Evolutionary conservation across 345 rosid species (phyloP), one percentile per base, ranked within the genome.

Genomic region (Arabidopsis suecica): DNA sequence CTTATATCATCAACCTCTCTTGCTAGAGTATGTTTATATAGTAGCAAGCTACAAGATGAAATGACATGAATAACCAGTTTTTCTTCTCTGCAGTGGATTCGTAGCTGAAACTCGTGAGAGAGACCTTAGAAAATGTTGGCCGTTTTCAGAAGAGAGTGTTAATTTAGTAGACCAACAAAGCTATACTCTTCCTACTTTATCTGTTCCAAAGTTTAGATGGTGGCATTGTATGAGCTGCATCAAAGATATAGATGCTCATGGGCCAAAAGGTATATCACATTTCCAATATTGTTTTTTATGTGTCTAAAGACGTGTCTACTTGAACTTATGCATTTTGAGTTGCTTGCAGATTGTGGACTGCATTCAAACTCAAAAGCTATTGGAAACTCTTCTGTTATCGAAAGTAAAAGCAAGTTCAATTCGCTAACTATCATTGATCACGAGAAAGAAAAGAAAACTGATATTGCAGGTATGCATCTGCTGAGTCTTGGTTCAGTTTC

Each of bases 61-160:
- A 30, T 59, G 44, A 56, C 33, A 16, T 51, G 78, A 72, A 6
- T 45, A 13, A 16, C 16, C 51, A 61, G 28, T 47, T 25, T 62
- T 41, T 28, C 11, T 62, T 66, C 36, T 49, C 69, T 73, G 86
- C 89, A 93, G 98, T 68, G 89, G 85, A 37, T 87, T 75, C 79
- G 94, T 84, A 68, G 83, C 91, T 60, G 80, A 87, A 78, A 63
- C 74, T 33, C 85, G 91, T 25, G 80, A 76, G 22, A 80, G 63
- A 38, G 83, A 90, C 60, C 67, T 59, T 79, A 85, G 61, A 70
- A 71, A 76, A 49, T 82, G 88, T 63, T 86, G 86, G 88, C 96
- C 96, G 13, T 92, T 90, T 83, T 51, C 83, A 23, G 73, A 73
- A 61, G 82, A 86, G 70, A 75, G 76, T 70, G 40, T 64, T 67